Base-by-base conservation (phyloP, 495 filamentous ascomycete genomes). In the Penicillium arizonense region DNA sequence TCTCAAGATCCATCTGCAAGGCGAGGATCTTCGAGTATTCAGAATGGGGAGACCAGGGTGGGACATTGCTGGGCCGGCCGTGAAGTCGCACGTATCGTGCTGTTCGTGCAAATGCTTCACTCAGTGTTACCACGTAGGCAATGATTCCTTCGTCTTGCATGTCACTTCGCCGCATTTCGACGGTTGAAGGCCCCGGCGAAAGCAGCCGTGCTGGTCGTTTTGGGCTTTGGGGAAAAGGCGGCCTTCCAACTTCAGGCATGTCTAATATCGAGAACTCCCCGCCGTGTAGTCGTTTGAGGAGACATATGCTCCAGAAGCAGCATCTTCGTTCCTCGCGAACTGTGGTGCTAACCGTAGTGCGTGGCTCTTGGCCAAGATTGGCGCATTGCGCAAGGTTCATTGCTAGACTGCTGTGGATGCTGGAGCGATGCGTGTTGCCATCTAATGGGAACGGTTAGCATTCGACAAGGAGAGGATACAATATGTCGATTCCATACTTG, bases 291-390 rank as follows among this genome's bases (percentile, higher is more conserved):
- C 71, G 60, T 37, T 75, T 77, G 24, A 79, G 62, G 8, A 79
- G 64, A 52, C 66, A 79, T 14, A 79, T 70, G 20, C 74, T 75
- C 76, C 76, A 79, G 32, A 77, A 79, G 41, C 76, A 79, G 23
- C 76, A 62, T 34, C 75, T 53, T 20, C 76, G 67, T 44, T 79
- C 76, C 52, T 77, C 76, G 7, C 65, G 71, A 9, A 56, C 37
- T 5, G 61, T 39, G 2, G 36, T 44, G 18, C 57, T 62, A 10
- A 63, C 47, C 8, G 43, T 12, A 3, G 52, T 20, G 10, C 65
- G 58, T 14, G 67, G 51, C 52, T 77, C 74, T 3, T 56, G 57
- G 4, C 61, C 71, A 8, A 79, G 59, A 50, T 73, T 72, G 20
- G 73, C 72, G 44, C 70, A 74, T 33, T 72, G 72, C 18, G 73